A percentile compares a stretch with the other conserved stretches of the same genome.
Conservation (phyloP, 495 filamentous ascomycete genomes). For the Penicillium malachiteum region DNA sequence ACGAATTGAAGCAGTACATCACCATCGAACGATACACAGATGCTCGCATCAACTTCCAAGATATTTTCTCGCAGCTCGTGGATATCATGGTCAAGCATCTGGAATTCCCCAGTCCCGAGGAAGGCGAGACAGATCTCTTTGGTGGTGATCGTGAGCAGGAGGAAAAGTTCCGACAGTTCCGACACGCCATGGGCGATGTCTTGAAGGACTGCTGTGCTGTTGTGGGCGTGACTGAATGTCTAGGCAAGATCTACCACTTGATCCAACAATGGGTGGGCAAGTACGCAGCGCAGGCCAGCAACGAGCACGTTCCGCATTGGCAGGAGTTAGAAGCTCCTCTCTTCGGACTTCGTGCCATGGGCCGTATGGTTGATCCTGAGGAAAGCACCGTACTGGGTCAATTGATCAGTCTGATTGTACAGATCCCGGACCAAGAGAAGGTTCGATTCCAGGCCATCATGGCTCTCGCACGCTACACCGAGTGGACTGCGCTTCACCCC, state of each 20-base stretch:
- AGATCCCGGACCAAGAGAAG: constrained; percentile 95
- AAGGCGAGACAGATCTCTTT: constrained; percentile 79
- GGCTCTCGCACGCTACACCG: constrained; percentile 93
- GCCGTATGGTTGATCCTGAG: constrained; percentile 88
- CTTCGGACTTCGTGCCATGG: constrained; percentile 95
- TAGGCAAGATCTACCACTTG: constrained; percentile 77
- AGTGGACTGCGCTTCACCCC: constrained; percentile 94
- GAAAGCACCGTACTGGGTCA: constrained; percentile 83
- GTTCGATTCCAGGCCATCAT: constrained; percentile 95
- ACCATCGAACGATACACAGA: constrained; percentile 85
- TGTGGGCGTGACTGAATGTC: constrained; percentile 85
- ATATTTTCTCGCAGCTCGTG: constrained; percentile 82
- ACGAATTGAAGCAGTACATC: constrained; percentile 95
- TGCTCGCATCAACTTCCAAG: constrained; percentile 68
- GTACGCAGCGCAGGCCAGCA: constrained; percentile 71
- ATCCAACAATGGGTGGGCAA: constrained; percentile 85
- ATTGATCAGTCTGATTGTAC: constrained; percentile 86
- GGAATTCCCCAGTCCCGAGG: constrained; percentile 80
- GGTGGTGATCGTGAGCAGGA: constrained; percentile 94
- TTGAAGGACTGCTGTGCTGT: constrained; percentile 97
- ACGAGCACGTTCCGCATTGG: constrained; percentile 86
- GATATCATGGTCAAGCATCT: constrained; percentile 92
- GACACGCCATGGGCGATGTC: constrained; percentile 96
- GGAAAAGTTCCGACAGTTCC: constrained; percentile 95
- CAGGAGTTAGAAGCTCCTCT: constrained; percentile 93